Conservation (phyloP, 257 asterid genomes). For the Solanum bulbocastanum region DNA sequence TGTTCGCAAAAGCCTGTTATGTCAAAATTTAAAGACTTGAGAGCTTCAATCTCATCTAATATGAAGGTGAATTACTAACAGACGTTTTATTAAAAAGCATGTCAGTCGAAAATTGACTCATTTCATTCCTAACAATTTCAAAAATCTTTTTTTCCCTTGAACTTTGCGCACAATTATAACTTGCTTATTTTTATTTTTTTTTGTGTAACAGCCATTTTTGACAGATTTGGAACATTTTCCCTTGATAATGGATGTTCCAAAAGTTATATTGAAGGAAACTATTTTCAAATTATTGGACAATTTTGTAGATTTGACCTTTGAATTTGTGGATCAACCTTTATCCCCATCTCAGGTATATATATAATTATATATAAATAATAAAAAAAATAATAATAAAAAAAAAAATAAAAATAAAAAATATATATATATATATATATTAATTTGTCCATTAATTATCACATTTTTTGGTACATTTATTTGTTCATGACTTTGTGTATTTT, state of each 20-base stretch:
- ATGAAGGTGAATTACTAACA: not conserved
- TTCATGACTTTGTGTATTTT: not conserved
- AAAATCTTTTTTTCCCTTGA: not conserved
- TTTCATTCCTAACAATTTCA: not conserved
- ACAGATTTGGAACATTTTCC: not conserved
- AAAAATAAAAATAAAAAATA: too few relatives aligned
- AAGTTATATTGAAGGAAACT: not conserved
- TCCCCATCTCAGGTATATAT: not conserved
- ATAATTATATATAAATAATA: too few relatives aligned
- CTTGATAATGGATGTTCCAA: not conserved
- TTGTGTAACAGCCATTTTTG: not conserved
- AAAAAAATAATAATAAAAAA: too few relatives aligned
- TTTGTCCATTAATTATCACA: not conserved
- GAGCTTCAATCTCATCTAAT: not conserved
- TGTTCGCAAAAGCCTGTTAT: not conserved
- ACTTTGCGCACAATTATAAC: not conserved
- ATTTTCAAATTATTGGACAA: not conserved
- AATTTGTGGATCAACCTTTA: not conserved
- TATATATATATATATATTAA: not conserved
- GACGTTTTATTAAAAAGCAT: not conserved
- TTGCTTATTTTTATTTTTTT: not conserved
- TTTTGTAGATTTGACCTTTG: not conserved
- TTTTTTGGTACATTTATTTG: not conserved
- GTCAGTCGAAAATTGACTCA: rapidly evolving
- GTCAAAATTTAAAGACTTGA: not conserved